Percentiles rank a stretch among this genome's conserved stretches.
phyloP scores from a whole-genome alignment of 148 eudicot species.

The Amaranthus palmeri region DNA sequence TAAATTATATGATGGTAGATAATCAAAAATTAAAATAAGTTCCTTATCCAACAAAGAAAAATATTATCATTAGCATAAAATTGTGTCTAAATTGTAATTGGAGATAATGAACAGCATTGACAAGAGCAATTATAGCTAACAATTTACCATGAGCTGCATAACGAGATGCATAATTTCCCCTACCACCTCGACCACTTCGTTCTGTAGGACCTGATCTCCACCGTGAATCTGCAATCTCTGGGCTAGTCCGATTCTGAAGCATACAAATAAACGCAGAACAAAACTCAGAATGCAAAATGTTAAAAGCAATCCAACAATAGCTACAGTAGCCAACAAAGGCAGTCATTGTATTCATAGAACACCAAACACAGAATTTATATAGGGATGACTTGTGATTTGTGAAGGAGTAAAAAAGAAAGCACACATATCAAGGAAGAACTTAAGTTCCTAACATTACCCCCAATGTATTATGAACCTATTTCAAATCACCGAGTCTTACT shows the following conservation, averaged over 20 bases:
- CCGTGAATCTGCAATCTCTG: conserved; percentile 40
- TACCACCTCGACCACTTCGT: conserved; percentile 51
- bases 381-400: no score
- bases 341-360: no score
- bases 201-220: conserved; percentile 46
- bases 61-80: no score
- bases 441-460: no score
- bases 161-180: conserved; percentile 43
- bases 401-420: no score
- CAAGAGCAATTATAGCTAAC: not conserved
- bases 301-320: not conserved
- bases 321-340: not conserved
- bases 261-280: conserved; percentile 4
- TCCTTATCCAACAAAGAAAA: not conserved
- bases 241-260: conserved; percentile 33
- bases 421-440: no score
- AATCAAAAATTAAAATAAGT: no score
- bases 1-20: no score
- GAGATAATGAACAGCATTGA: not conserved
- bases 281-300: not conserved
- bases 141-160: conserved; percentile 36
- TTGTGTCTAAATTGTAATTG: not conserved
- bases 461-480: no score
- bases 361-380: no score
- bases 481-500: no score